Conservation (phyloP, 768 basidiomycete species). For the Boletales sp. region DNA sequence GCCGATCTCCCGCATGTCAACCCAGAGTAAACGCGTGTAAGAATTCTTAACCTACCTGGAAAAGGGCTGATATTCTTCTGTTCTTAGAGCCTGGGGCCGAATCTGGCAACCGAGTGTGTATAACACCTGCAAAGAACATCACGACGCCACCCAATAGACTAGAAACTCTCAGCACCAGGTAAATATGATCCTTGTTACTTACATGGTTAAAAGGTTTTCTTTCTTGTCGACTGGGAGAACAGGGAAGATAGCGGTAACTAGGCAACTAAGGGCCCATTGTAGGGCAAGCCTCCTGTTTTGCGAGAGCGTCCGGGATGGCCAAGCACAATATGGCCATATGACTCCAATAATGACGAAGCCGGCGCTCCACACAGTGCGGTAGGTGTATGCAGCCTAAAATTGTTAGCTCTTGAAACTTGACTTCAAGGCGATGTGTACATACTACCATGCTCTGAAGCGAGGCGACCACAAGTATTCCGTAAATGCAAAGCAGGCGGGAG, state of each 20-base stretch:
- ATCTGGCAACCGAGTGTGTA: slow-evolving; percentile 11
- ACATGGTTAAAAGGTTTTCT: slow-evolving; percentile 63
- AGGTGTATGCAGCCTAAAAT: slow-evolving; percentile 62
- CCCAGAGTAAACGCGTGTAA: background rate
- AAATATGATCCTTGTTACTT: slow-evolving; percentile 20
- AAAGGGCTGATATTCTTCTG: slow-evolving; percentile 2
- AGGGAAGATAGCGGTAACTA: slow-evolving; percentile 63
- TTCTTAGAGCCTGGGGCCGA: background rate
- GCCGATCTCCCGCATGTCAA: slow-evolving; percentile 31
- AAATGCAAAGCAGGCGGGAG: slow-evolving; percentile 18
- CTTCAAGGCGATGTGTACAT: slow-evolving; percentile 25
- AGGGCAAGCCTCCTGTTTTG: slow-evolving; percentile 25
- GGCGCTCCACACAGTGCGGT: slow-evolving; percentile 69
- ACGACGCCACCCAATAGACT: slow-evolving; percentile 47
- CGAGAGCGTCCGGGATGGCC: slow-evolving; percentile 36
- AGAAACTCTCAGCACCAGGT: slow-evolving; percentile 1
- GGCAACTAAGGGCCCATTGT: slow-evolving; percentile 49
- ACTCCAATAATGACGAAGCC: slow-evolving; percentile 59
- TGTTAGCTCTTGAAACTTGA: background rate
- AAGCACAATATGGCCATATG: slow-evolving; percentile 59
- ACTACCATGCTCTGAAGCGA: slow-evolving; percentile 73
- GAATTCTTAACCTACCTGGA: slow-evolving; percentile 21
- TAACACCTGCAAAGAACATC: slow-evolving; percentile 38
- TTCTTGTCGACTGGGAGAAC: slow-evolving; percentile 67
- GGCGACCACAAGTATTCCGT: slow-evolving; percentile 33